Base-by-base conservation (phyloP, 441 rosid species). In the Breynia disticha region DNA sequence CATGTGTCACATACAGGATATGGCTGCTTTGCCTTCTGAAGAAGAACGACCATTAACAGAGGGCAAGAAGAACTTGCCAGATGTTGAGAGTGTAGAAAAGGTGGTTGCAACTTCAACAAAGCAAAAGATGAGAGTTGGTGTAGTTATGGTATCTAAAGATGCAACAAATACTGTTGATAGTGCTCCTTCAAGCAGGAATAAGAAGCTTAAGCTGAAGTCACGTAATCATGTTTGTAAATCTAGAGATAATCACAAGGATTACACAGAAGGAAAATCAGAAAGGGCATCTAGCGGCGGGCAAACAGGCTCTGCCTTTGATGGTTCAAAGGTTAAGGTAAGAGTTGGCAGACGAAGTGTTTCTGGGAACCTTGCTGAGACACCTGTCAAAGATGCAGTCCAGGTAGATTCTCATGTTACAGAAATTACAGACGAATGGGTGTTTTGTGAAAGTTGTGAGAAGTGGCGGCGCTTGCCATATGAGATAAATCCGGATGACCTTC, bases 381-480 rank as follows among this genome's bases (percentile, higher is more conserved):
- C 57, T 58, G 52, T n/a, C 24, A 63, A 67, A 58, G 73, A 72
- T 67, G 72, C 56, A 62, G 48, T 67, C 37, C 35, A 16, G 62
- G 52, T 44, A 14, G 57, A 53, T 62, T 62, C 65, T 58, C 55
- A 55, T 39, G 11, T 71, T 45, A 63, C 72, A 49, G 52, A 70
- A 18, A n/a, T n/a, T n/a, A 9, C 35, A 9, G 82, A 76, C 19
- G 45, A 64, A 57, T 87, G 96, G 96, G 96, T 72, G 42, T 52
- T 55, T 22, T 87, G 96, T 77, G 87, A 82, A 62, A 57, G 17
- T 8, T 87, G 96, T 75, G 57, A 73, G 58, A 80, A 22, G 51
- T 84, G 96, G 96, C 84, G 96, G 63, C 69, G 82, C 53, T 75
- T 87, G 48, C 96, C 93, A n/a, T 48, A 19, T 57, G 81, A 73